Conservation (phyloP, 2,329 filamentous ascomycete species). For the Alternaria hordeiaustralica region DNA sequence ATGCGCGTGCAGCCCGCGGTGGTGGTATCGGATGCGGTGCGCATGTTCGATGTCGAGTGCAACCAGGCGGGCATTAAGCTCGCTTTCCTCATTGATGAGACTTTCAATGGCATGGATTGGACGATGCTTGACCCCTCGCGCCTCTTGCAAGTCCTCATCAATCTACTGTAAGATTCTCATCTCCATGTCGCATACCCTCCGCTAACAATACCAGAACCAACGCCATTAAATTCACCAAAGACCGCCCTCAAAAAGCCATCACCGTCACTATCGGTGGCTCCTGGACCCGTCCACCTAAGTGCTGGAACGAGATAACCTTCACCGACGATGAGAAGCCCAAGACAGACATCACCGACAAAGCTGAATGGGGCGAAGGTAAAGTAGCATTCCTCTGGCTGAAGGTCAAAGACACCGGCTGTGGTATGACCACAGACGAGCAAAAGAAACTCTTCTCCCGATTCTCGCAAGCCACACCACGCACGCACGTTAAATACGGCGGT, state of each 20-base stretch:
- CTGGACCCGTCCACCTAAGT: conserved; percentile 16
- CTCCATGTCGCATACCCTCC: conserved; percentile 18
- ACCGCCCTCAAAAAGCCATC: conserved; percentile 41
- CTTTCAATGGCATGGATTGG: conserved; percentile 47
- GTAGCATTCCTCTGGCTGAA: conserved; percentile 46
- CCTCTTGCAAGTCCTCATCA: conserved; percentile 36
- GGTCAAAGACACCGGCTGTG: conserved; percentile 50
- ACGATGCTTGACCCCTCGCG: conserved; percentile 39
- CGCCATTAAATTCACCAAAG: conserved; percentile 47
- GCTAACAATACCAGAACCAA: conserved; percentile 38
- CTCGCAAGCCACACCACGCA: conserved; percentile 39
- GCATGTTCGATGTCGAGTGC: conserved; percentile 40
- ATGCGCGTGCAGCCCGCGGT: conserved; percentile 26
- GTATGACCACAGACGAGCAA: conserved; percentile 48
- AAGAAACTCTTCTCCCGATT: conserved; percentile 41
- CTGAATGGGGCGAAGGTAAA: conserved; percentile 42
- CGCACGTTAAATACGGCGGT: conserved; percentile 50
- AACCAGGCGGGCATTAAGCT: conserved; percentile 47
- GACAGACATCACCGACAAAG: conserved; percentile 12
- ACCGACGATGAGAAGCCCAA: conserved; percentile 10
- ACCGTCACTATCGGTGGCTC: conserved; percentile 48
- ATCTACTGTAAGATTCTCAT: conserved; percentile 33
- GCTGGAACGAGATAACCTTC: conserved; percentile 26
- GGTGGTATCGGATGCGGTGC: conserved; percentile 34
- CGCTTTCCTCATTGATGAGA: conserved; percentile 47